Percentiles rank a stretch among this genome's conserved stretches.
These are phyloP conservation scores for Termitomyces sp. DNA, from an alignment of 768 basidiomycete species.

Conservation along the genomic window DNA sequence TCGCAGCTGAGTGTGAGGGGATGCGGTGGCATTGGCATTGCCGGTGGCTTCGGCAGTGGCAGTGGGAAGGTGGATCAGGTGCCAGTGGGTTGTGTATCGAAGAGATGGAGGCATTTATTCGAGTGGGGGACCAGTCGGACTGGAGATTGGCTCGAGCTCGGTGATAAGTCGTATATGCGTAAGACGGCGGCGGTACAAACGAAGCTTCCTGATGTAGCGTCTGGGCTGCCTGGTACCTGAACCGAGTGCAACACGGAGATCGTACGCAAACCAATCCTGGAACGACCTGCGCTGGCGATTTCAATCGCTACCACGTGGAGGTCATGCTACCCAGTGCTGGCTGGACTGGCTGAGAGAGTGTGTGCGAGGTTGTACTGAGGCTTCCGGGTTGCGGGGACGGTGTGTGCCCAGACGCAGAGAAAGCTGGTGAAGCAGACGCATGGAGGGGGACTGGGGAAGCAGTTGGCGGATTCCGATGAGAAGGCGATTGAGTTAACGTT, in stretches of 20 bases:
- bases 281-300: conserved; percentile 80
- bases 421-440: conserved; percentile 74
- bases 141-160: conserved; percentile 12
- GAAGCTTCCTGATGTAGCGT: conserved; percentile 51
- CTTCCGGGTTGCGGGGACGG: conserved; percentile 65
- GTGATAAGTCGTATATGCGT: conserved; percentile 43
- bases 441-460: conserved; percentile 60
- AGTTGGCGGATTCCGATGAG: conserved; percentile 61
- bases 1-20: conserved; percentile 67
- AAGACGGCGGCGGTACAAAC: conserved; percentile 71
- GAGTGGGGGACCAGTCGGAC: background rate
- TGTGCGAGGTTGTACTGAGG: conserved; percentile 81
- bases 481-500: conserved; percentile 55
- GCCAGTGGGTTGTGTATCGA: conserved; percentile 1
- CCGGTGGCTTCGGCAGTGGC: conserved; percentile 20
- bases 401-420: conserved; percentile 67
- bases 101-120: background rate
- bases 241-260: conserved; percentile 78
- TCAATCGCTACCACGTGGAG: conserved; percentile 85
- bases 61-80: conserved; percentile 24
- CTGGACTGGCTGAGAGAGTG: conserved; percentile 35
- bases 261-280: conserved; percentile 72
- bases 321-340: conserved; percentile 59
- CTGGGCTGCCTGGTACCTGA: conserved; percentile 38
- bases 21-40: conserved; percentile 15